Conservation (phyloP, 805 yeast species). For the Monosporozyma unispora region DNA sequence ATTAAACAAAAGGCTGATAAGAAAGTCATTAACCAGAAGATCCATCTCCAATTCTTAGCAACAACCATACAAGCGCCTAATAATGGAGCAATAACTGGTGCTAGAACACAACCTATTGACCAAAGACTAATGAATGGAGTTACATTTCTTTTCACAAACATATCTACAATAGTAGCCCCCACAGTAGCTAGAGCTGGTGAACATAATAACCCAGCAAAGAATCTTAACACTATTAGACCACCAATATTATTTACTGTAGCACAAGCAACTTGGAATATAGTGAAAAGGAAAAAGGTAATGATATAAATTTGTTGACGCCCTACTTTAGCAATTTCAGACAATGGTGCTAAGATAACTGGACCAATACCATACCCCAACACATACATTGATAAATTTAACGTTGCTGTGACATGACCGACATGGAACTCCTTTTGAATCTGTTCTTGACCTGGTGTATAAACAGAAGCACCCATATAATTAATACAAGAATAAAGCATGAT, state of each 20-base stretch:
- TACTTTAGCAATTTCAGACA: slow-evolving; percentile 44
- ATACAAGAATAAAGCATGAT: slow-evolving; percentile 39
- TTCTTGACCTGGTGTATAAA: slow-evolving; percentile 42
- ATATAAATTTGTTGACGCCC: slow-evolving; percentile 47
- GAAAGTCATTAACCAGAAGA: slow-evolving; percentile 43
- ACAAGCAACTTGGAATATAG: slow-evolving; percentile 46
- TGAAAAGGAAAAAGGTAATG: slow-evolving; percentile 37
- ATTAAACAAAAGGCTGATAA: slow-evolving; percentile 21
- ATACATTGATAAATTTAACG: slow-evolving; percentile 44
- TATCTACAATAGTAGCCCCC: slow-evolving; percentile 47
- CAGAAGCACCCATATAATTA: slow-evolving; percentile 48
- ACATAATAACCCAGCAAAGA: slow-evolving; percentile 46
- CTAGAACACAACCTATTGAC: slow-evolving; percentile 45
- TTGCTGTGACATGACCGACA: slow-evolving; percentile 36
- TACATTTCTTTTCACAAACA: slow-evolving; percentile 20
- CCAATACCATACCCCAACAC: slow-evolving; percentile 56
- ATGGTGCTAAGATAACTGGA: slow-evolving; percentile 48
- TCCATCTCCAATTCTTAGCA: slow-evolving; percentile 43
- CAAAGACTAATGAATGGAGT: slow-evolving; percentile 37
- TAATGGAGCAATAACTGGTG: slow-evolving; percentile 48
- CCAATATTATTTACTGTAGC: slow-evolving; percentile 44
- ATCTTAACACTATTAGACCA: slow-evolving; percentile 41
- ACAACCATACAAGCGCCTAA: slow-evolving; percentile 27
- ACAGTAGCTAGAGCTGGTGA: slow-evolving; percentile 52
- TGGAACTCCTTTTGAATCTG: slow-evolving; percentile 37